Percentiles rank a stretch among this genome's conserved stretches.
Evolutionary conservation across 176 grass and related monocot genomes (phyloP).

Genomic region (Cenchrus purpureus): DNA sequence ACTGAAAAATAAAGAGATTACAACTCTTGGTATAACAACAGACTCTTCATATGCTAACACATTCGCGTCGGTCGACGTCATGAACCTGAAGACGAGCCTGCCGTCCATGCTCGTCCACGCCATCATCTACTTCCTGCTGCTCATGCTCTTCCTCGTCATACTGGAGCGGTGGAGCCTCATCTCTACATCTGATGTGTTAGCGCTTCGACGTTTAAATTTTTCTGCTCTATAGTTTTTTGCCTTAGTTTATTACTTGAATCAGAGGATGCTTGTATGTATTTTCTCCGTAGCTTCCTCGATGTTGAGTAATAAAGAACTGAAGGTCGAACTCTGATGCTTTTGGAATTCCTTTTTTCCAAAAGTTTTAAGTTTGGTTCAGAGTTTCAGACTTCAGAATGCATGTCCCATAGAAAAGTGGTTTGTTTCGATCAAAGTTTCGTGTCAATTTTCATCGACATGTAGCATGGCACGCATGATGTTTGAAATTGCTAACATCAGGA

Average conservation of each 20-base stretch:
- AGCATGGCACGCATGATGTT: neutral
- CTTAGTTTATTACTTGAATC: neutral
- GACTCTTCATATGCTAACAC: too few species aligned
- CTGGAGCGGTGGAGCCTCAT: too few species aligned
- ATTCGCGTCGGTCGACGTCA: too few species aligned
- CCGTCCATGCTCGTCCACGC: too few species aligned
- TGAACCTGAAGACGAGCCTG: too few species aligned
- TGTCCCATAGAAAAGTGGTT: neutral
- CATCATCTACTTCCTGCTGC: too few species aligned
- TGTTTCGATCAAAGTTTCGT: neutral
- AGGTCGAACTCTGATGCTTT: neutral
- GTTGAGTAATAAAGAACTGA: constrained; percentile 14
- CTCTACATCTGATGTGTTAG: constrained; percentile 28
- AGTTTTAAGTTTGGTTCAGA: neutral
- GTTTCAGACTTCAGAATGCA: neutral
- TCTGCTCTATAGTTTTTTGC: neutral
- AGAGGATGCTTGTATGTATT: neutral
- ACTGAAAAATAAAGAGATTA: too few species aligned
- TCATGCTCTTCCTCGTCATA: too few species aligned
- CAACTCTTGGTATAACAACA: too few species aligned
- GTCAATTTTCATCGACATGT: neutral
- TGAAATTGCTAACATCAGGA: neutral
- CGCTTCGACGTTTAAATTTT: neutral
- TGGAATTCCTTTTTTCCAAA: neutral
- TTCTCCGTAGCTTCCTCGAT: neutral